These are phyloP conservation scores for Herpotrichia juniperi DNA, from an alignment of 2,329 filamentous ascomycete genomes.

Conservation along the genomic window DNA sequence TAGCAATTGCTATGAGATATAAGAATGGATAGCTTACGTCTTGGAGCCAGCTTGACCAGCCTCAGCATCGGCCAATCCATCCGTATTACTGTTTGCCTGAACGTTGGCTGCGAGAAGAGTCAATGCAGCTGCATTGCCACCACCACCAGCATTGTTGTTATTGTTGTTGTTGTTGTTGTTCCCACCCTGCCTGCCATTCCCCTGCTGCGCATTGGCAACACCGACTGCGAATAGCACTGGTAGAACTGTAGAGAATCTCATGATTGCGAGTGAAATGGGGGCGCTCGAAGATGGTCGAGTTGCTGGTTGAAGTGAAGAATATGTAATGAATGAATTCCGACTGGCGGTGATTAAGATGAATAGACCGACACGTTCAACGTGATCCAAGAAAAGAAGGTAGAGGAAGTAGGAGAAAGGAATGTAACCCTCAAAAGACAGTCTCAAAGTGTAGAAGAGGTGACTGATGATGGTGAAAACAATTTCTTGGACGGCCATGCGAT, in stretches of 20 bases:
- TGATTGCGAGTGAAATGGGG: constrained; percentile 22
- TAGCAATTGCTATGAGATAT: constrained; percentile 6
- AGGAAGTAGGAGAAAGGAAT: constrained; percentile 47
- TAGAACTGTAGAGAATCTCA: constrained; percentile 44
- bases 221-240: constrained; percentile 42
- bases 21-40: constrained; percentile 46
- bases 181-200: constrained; percentile 18
- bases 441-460: constrained; percentile 35
- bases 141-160: constrained; percentile 20
- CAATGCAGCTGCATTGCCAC: constrained; percentile 22
- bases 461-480: constrained; percentile 39
- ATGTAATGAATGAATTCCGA: constrained; percentile 44
- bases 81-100: constrained; percentile 49
- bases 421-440: constrained; percentile 46
- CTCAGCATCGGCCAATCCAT: constrained; percentile 47
- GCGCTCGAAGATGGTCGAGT: constrained; percentile 8
- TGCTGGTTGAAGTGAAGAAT: constrained; percentile 23
- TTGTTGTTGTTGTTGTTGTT: constrained; percentile 23
- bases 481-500: constrained; percentile 31
- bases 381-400: constrained; percentile 41
- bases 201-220: constrained; percentile 41
- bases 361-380: constrained; percentile 51
- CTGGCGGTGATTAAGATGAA: constrained; percentile 44
- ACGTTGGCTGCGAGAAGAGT: constrained; percentile 48
- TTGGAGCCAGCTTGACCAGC: constrained; percentile 52